phyloP scores from a whole-genome alignment of 495 filamentous ascomycete genomes.

The Aspergillus panamensis region DNA sequence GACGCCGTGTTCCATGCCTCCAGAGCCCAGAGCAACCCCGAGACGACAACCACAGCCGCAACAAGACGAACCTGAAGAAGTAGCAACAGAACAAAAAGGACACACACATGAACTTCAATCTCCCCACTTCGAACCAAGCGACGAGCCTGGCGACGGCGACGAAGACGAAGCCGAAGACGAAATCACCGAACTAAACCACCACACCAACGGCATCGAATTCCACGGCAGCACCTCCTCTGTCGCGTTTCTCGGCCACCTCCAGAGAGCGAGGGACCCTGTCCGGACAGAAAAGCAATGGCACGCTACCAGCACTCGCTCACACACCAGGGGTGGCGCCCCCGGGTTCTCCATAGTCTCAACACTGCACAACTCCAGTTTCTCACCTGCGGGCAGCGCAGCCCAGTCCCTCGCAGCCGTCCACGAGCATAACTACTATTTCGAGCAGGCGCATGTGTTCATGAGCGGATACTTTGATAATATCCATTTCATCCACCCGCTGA shows the following conservation, averaged over 20 bases:
- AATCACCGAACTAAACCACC: constrained; percentile 38
- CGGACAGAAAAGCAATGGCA: constrained; percentile 18
- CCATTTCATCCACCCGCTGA: constrained; percentile 41
- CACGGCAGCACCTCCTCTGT: constrained; percentile 41
- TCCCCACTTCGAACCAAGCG: constrained; percentile 15
- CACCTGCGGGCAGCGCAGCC: constrained; percentile 27
- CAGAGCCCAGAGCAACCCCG: constrained; percentile 24
- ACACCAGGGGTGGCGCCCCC: neutral
- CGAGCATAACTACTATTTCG: constrained; percentile 40
- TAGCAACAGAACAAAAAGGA: neutral
- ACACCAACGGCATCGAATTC: constrained; percentile 41
- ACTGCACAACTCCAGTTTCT: constrained; percentile 40
- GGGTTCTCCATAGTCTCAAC: constrained; percentile 38
- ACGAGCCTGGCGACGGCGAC: constrained; percentile 28
- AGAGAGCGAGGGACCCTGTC: constrained; percentile 30
- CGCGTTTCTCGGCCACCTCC: constrained; percentile 33
- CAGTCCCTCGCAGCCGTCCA: constrained; percentile 25
- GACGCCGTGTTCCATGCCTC: constrained; percentile 33
- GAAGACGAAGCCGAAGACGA: constrained; percentile 34
- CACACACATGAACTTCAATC: neutral
- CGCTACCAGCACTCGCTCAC: neutral
- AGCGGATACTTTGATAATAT: constrained; percentile 45
- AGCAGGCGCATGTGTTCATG: constrained; percentile 42
- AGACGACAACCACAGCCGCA: constrained; percentile 17
- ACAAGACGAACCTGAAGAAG: neutral